These are phyloP conservation scores for Diaporthe caulivora DNA, from an alignment of 2,329 filamentous ascomycete species.

Conservation along the genomic window DNA sequence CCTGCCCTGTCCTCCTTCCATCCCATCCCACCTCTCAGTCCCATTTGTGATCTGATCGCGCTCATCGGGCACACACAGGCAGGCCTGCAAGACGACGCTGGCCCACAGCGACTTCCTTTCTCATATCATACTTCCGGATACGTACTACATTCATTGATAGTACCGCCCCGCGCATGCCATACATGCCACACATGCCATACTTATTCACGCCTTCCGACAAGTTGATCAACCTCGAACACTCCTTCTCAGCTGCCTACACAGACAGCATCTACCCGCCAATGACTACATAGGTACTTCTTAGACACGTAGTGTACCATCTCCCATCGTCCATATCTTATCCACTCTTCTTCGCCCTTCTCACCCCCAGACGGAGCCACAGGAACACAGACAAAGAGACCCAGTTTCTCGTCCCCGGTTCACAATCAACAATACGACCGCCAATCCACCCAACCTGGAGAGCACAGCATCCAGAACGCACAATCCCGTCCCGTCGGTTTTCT, in stretches of 20 bases:
- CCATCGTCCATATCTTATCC: background rate
- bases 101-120: constrained; percentile 20
- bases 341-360: background rate
- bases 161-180: background rate
- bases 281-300: background rate
- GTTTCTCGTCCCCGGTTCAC: constrained; percentile 9
- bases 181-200: background rate
- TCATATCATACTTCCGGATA: constrained; percentile 5
- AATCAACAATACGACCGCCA: background rate
- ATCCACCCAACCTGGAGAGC: background rate
- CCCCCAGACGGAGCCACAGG: background rate
- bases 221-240: background rate
- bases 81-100: constrained; percentile 1
- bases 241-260: background rate
- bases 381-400: constrained; percentile 10
- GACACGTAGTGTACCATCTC: background rate
- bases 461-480: constrained; percentile 23
- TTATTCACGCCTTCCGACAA: constrained; percentile 1
- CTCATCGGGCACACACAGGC: constrained; percentile 22
- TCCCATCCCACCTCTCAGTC: constrained; percentile 4
- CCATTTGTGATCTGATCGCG: constrained; percentile 25
- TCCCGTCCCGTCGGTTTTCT: constrained; percentile 6
- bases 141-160: background rate
- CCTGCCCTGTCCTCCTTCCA: background rate
- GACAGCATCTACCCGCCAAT: background rate